Evolutionary conservation across 176 grass and related monocot genomes (phyloP).

Genomic region (Musa beccarii): DNA sequence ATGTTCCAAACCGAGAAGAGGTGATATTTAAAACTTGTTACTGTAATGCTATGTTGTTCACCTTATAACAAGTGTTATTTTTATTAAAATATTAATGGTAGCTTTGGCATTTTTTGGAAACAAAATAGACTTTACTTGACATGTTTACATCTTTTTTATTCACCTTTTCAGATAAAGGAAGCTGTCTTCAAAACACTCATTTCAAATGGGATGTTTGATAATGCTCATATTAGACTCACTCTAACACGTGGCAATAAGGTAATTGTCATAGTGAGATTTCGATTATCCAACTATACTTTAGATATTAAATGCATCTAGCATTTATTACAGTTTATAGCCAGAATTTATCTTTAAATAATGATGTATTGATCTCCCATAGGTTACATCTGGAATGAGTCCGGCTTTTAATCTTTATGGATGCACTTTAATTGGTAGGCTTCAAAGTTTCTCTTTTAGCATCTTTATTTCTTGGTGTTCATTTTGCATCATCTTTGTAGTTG

Average conservation of each 20-base stretch:
- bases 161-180: slow-evolving; percentile 64
- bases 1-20: slow-evolving; percentile 69
- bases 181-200: slow-evolving; percentile 87
- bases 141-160: not conserved
- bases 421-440: slow-evolving; percentile 62
- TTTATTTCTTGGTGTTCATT: slow-evolving; percentile 1
- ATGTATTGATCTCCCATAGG: slow-evolving; percentile 41
- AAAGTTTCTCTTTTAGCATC: slow-evolving; percentile 7
- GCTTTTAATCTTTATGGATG: slow-evolving; percentile 96
- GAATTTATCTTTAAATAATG: slow-evolving; percentile 14
- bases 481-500: not conserved
- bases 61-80: not conserved
- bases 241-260: slow-evolving; percentile 94
- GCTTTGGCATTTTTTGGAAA: not conserved
- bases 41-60: not conserved
- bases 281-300: not conserved
- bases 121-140: not conserved
- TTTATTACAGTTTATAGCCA: not conserved
- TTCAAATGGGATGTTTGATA: slow-evolving; percentile 89
- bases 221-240: slow-evolving; percentile 93
- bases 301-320: not conserved
- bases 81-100: not conserved
- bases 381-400: slow-evolving; percentile 98
- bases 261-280: not conserved
- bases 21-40: slow-evolving; percentile 31